A percentile compares a stretch with the other conserved stretches of the same genome.
These are phyloP conservation scores for Phaeosphaeria sp. DNA, from an alignment of 2,329 filamentous ascomycete genomes.

Conservation along the genomic window DNA sequence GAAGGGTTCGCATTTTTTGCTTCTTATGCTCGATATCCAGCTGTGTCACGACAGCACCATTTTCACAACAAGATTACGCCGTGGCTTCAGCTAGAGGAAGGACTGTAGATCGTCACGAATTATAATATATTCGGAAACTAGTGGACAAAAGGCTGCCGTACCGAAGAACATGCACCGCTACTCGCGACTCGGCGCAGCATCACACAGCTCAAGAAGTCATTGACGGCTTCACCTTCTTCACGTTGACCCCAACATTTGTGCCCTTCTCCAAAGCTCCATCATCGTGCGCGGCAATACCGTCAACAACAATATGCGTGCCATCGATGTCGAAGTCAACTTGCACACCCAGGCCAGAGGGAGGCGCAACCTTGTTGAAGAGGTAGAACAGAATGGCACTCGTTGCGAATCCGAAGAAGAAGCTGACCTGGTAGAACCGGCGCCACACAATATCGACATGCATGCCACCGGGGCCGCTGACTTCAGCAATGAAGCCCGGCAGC, in stretches of 20 bases:
- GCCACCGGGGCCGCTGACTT: slow-evolving; percentile 3
- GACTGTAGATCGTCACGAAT: background rate
- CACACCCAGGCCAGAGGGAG: slow-evolving; percentile 13
- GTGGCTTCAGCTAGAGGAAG: background rate
- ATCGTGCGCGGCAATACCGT: background rate
- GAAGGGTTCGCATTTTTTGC: background rate
- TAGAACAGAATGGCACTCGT: slow-evolving; percentile 14
- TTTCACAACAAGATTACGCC: background rate
- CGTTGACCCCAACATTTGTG: background rate
- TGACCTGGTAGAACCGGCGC: slow-evolving; percentile 18
- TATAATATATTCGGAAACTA: background rate
- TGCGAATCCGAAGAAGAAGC: slow-evolving; percentile 19
- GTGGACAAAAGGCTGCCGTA: background rate
- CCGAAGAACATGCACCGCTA: background rate
- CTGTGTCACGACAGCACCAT: background rate
- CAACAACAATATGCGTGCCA: slow-evolving; percentile 13
- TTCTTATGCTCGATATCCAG: background rate
- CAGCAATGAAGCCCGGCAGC: slow-evolving; percentile 16
- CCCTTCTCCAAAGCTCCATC: slow-evolving; percentile 1
- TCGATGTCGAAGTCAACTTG: slow-evolving; percentile 20
- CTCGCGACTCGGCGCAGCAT: no score
- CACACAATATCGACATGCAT: slow-evolving; percentile 10
- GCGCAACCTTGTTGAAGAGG: slow-evolving; percentile 12
- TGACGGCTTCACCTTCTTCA: background rate
- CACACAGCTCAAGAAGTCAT: background rate